A percentile compares a stretch with the other conserved stretches of the same genome.
phyloP scores from a whole-genome alignment of 2,329 filamentous ascomycete genomes.

The Aspergillus tamarii region DNA sequence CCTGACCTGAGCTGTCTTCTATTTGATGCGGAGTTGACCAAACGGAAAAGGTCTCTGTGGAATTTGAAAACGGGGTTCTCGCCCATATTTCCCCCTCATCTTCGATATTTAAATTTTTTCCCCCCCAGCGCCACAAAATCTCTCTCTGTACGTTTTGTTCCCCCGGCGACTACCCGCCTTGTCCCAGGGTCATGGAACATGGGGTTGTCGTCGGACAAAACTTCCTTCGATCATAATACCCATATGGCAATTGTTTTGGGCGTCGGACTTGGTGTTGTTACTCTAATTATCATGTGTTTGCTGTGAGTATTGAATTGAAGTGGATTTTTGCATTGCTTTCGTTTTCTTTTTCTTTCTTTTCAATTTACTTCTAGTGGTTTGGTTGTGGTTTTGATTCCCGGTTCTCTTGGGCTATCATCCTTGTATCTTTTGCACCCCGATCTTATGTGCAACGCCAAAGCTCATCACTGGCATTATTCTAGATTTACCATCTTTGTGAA shows the following conservation, averaged over 20 bases:
- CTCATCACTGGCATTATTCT: background rate
- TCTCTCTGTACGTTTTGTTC: background rate
- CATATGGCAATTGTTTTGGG: constrained; percentile 39
- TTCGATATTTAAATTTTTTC: background rate
- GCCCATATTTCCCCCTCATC: background rate
- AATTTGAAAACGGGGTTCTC: background rate
- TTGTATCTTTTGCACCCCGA: background rate
- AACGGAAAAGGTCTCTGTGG: no score
- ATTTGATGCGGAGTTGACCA: no score
- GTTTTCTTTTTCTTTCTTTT: background rate
- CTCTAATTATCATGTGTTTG: constrained; percentile 36
- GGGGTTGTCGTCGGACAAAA: constrained; percentile 24
- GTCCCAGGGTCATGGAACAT: constrained; percentile 16
- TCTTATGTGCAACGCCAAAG: background rate
- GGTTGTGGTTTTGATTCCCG: background rate
- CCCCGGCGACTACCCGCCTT: constrained; percentile 12
- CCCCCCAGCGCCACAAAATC: background rate
- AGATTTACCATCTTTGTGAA: constrained; percentile 40
- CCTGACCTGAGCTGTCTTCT: no score
- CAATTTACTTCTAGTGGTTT: background rate
- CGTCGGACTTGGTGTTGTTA: constrained; percentile 35
- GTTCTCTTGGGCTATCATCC: background rate
- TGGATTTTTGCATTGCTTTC: no score
- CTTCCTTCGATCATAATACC: constrained; percentile 24
- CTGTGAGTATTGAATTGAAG: constrained; percentile 26